Conservation (phyloP, 73 alveolate species). For the Urostyla sp. region DNA sequence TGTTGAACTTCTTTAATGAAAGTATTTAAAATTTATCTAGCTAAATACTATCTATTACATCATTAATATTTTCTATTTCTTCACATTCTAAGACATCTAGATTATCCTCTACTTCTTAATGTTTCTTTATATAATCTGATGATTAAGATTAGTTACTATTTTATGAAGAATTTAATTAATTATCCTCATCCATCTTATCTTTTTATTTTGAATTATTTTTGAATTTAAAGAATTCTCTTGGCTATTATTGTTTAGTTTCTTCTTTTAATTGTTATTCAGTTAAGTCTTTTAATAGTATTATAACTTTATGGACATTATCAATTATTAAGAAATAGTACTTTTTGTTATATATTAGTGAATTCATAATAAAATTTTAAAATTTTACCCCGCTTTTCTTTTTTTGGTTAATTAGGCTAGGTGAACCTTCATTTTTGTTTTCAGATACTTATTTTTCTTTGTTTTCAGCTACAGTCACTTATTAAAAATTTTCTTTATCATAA, state of each 20-base stretch:
- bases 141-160: neutral
- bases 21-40: conserved; percentile 16
- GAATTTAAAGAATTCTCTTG: neutral
- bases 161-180: no score
- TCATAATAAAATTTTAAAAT: neutral
- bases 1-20: conserved; percentile 19
- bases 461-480: conserved; percentile 12
- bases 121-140: neutral
- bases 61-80: neutral
- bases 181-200: neutral
- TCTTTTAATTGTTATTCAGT: no score
- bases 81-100: neutral
- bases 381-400: conserved; percentile 34
- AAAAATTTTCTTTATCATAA: neutral
- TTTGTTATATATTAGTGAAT: neutral
- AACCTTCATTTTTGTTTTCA: neutral
- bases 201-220: conserved; percentile 5
- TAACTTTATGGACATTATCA: conserved; percentile 30
- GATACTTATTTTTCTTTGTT: neutral
- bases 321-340: conserved; percentile 1
- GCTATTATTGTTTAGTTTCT: neutral
- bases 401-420: neutral
- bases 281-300: conserved; percentile 13
- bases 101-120: conserved; percentile 18
- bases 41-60: conserved; percentile 21